Conservation (phyloP, 805 yeast genomes). For the Tetrapisispora taiwanensis region DNA sequence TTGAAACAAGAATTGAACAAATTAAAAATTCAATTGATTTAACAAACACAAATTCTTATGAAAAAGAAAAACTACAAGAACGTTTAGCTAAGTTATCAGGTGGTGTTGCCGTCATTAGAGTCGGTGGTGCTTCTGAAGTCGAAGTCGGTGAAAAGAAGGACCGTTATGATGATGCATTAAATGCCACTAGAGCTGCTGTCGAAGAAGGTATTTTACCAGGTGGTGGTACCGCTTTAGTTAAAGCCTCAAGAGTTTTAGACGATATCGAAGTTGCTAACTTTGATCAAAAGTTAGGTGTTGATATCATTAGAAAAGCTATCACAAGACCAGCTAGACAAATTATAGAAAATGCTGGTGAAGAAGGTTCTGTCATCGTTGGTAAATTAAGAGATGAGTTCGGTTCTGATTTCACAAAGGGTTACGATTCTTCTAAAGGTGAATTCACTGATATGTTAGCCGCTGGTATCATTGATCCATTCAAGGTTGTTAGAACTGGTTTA, state of each 20-base stretch:
- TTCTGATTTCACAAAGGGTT: constrained; percentile 77
- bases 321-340: constrained; percentile 93
- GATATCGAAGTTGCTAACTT: constrained; percentile 71
- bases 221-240: constrained; percentile 96
- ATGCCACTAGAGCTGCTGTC: constrained; percentile 98
- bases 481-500: constrained; percentile 91
- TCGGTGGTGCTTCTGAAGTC: constrained; percentile 94
- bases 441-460: constrained; percentile 92
- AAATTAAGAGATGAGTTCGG: constrained; percentile 50
- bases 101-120: constrained; percentile 96
- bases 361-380: constrained; percentile 94
- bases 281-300: constrained; percentile 93
- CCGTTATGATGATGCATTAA: constrained; percentile 95
- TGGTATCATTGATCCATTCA: constrained; percentile 97
- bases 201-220: constrained; percentile 98
- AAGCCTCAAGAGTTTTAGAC: constrained; percentile 74
- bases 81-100: constrained; percentile 94
- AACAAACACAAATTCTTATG: constrained; percentile 69
- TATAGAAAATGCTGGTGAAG: constrained; percentile 94
- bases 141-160: constrained; percentile 99
- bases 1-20: constrained; percentile 84
- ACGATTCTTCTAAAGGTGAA: constrained; percentile 85
- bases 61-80: constrained; percentile 93
- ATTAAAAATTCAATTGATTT: constrained; percentile 75
- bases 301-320: constrained; percentile 84